phyloP scores from a whole-genome alignment of 1,139 yeast genomes.

The Zygoascus sp. region DNA sequence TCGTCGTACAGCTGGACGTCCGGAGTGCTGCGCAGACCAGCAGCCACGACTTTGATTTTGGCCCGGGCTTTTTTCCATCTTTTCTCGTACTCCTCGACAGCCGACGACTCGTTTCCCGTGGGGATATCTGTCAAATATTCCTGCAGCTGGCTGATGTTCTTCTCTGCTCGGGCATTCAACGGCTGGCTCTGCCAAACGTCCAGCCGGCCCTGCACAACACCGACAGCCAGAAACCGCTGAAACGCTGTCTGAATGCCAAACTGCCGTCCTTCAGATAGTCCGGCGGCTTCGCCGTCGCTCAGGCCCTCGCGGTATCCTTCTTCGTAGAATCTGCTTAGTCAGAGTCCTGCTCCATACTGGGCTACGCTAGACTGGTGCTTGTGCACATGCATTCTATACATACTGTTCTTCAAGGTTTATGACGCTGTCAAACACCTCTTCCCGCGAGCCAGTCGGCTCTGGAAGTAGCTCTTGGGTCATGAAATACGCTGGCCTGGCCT shows the following conservation, averaged over 20 bases:
- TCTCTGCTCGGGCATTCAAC: constrained; percentile 5
- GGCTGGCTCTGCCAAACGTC: constrained; percentile 33
- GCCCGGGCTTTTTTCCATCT: constrained; percentile 31
- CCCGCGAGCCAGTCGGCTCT: not conserved
- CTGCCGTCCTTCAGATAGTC: constrained; percentile 66
- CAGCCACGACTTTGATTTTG: constrained; percentile 30
- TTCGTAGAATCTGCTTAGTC: constrained; percentile 51
- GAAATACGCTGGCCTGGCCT: too few species aligned
- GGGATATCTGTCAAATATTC: constrained; percentile 27
- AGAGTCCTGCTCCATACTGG: too few species aligned
- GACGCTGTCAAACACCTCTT: constrained; percentile 39
- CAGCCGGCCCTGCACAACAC: constrained; percentile 56
- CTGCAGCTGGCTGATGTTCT: constrained; percentile 24
- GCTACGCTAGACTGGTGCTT: too few species aligned
- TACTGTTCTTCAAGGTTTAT: constrained; percentile 49
- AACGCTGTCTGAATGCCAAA: constrained; percentile 78
- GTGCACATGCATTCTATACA: too few species aligned
- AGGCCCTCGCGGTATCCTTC: constrained; percentile 56
- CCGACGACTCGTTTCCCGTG: constrained; percentile 28
- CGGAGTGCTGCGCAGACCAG: constrained; percentile 24
- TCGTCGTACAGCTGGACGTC: constrained; percentile 25
- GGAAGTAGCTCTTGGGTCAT: not conserved
- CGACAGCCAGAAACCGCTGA: constrained; percentile 61
- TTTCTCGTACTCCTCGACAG: constrained; percentile 31
- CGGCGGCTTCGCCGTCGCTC: constrained; percentile 48